Conservation (phyloP, 352 stramenopile genomes). For the Globisporangium paddicum region DNA sequence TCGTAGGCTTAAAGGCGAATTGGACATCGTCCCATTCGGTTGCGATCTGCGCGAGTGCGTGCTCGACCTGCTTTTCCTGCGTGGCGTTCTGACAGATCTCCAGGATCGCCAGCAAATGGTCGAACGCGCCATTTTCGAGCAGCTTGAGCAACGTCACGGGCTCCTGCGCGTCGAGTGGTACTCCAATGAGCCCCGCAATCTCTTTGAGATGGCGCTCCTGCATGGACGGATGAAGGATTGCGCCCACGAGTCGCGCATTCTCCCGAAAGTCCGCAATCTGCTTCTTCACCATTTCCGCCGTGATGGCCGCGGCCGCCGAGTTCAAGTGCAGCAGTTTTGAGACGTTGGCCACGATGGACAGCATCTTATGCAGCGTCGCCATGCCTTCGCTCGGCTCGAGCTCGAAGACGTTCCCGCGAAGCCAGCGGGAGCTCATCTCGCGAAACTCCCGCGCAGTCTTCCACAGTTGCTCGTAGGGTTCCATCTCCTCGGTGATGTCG, state of each 20-base stretch:
- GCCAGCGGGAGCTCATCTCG: conserved; percentile 59
- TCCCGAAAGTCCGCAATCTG: conserved; percentile 76
- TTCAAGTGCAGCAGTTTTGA: conserved; percentile 55
- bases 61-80: conserved; percentile 60
- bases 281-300: conserved; percentile 70
- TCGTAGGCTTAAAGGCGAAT: conserved; percentile 39
- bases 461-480: conserved; percentile 77
- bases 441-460: conserved; percentile 66
- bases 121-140: conserved; percentile 60
- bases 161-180: conserved; percentile 44
- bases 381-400: conserved; percentile 49
- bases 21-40: conserved; percentile 40
- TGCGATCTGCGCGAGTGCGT: conserved; percentile 35
- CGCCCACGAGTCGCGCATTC: conserved; percentile 52
- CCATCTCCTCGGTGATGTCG: conserved; percentile 67
- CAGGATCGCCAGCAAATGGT: conserved; percentile 41
- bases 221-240: conserved; percentile 63
- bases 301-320: conserved; percentile 51
- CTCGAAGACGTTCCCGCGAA: conserved; percentile 66
- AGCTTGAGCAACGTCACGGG: conserved; percentile 65
- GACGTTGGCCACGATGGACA: conserved; percentile 37
- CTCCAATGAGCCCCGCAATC: conserved; percentile 36
- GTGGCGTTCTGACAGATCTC: conserved; percentile 66
- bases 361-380: conserved; percentile 50
- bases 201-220: conserved; percentile 62